Percentiles rank a stretch among this genome's conserved stretches.
phyloP scores from a whole-genome alignment of 148 eudicot genomes.

The Rhododendron williamsianum region DNA sequence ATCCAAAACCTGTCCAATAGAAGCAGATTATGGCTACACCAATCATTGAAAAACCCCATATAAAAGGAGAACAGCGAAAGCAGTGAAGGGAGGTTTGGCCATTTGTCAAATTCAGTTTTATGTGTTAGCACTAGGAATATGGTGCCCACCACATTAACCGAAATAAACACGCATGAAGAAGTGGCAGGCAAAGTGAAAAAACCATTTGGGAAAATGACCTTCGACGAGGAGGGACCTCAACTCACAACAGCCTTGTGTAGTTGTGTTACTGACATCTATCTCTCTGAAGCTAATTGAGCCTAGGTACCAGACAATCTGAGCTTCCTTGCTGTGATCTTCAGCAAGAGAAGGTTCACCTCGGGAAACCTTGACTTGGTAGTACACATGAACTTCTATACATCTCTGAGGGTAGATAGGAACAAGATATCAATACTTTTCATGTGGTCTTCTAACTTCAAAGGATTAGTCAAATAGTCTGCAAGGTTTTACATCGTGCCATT shows the following conservation, averaged over 20 bases:
- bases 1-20: not conserved
- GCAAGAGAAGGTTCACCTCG: not conserved
- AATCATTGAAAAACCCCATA: not conserved
- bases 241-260: not conserved
- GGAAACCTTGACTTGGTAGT: not conserved
- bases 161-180: not conserved
- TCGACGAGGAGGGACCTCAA: not conserved
- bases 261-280: not conserved
- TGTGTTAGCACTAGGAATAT: not conserved
- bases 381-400: not conserved
- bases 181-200: not conserved
- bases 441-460: not conserved
- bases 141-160: not conserved
- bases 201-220: not conserved
- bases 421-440: not conserved
- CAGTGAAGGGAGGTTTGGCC: not conserved
- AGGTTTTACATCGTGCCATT: not conserved
- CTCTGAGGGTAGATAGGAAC: not conserved
- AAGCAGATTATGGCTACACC: not conserved
- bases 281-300: not conserved
- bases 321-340: not conserved
- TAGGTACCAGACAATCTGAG: not conserved
- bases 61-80: not conserved
- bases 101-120: not conserved
- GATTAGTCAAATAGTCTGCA: not conserved